Conservation (phyloP, 148 eudicot genomes). For the Dianthus caryophyllus region DNA sequence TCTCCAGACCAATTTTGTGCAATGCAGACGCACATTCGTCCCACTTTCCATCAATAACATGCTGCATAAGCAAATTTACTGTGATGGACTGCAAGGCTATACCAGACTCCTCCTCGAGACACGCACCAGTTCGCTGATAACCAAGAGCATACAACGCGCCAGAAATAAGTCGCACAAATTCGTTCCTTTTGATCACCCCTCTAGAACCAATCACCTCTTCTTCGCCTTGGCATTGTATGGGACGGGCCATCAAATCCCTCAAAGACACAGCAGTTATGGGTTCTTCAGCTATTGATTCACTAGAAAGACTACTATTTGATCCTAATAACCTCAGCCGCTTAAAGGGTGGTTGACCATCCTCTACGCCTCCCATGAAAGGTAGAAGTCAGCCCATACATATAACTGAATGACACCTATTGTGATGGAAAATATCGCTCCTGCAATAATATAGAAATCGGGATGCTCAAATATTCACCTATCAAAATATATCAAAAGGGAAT, state of each 20-base stretch:
- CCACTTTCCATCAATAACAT: conserved; percentile 70
- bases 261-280: conserved; percentile 29
- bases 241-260: conserved; percentile 62
- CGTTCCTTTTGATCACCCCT: conserved; percentile 59
- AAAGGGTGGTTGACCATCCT: conserved; percentile 58
- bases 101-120: conserved; percentile 77
- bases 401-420: conserved; percentile 18
- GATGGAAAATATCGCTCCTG: conserved; percentile 15
- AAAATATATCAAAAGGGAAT: background rate
- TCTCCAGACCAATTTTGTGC: conserved; percentile 46
- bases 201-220: conserved; percentile 63
- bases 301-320: conserved; percentile 30
- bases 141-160: conserved; percentile 79
- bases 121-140: conserved; percentile 54
- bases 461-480: background rate
- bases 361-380: conserved; percentile 62
- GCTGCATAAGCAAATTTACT: conserved; percentile 56
- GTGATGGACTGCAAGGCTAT: conserved; percentile 51
- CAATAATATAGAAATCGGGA: conserved; percentile 1
- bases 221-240: conserved; percentile 52
- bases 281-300: conserved; percentile 29
- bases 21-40: conserved; percentile 60
- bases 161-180: conserved; percentile 61
- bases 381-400: conserved; percentile 56
- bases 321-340: conserved; percentile 47